phyloP scores from a whole-genome alignment of 768 basidiomycete genomes.

The Kwoniella pini region DNA sequence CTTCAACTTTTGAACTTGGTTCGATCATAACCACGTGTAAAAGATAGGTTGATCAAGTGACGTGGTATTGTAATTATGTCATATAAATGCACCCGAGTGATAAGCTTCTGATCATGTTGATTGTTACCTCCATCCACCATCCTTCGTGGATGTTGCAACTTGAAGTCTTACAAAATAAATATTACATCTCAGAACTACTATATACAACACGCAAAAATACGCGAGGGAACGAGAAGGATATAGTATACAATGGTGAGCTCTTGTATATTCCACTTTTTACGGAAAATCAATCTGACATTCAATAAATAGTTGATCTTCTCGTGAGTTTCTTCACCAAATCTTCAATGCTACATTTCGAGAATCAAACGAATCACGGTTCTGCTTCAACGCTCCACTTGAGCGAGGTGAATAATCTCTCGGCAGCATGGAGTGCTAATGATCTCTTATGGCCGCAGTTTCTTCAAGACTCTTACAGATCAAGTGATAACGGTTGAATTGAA shows the following conservation, averaged over 20 bases:
- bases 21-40: background rate
- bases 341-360: no score
- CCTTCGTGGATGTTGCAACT: background rate
- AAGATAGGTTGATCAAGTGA: background rate
- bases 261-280: background rate
- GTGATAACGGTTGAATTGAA: conserved; percentile 96
- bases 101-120: background rate
- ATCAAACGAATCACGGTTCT: no score
- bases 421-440: no score
- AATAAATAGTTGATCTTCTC: conserved; percentile 46
- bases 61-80: background rate
- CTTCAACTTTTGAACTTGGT: background rate
- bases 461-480: conserved; percentile 98
- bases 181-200: no score
- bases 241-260: no score
- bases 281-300: background rate
- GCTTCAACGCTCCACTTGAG: no score
- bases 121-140: background rate
- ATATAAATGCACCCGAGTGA: background rate
- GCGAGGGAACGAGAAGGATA: no score
- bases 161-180: no score
- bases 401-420: no score
- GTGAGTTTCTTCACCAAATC: conserved; percentile 22
- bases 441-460: conserved; percentile 82
- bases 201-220: no score